These are phyloP conservation scores for Penicillium goetzii DNA, from an alignment of 495 filamentous ascomycete species.

Conservation along the genomic window DNA sequence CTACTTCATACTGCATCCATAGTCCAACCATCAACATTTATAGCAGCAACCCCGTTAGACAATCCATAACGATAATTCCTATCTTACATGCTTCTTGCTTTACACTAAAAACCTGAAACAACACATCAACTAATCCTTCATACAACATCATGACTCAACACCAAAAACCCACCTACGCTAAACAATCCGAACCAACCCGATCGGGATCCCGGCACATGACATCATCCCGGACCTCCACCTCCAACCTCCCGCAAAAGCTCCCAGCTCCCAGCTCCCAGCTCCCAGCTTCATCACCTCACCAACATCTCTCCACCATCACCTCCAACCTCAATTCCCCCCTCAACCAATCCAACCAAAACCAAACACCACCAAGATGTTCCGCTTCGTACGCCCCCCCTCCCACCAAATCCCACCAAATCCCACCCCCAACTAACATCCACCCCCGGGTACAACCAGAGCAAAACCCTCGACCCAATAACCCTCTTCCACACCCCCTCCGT, in stretches of 20 bases:
- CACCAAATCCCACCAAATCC: neutral
- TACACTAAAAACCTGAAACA: neutral
- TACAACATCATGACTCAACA: neutral
- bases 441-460: slow-evolving; percentile 53
- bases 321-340: neutral
- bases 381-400: slow-evolving; percentile 40
- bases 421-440: slow-evolving; percentile 15
- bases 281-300: neutral
- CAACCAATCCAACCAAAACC: slow-evolving; percentile 7
- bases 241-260: neutral
- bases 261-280: slow-evolving; percentile 3
- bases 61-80: neutral
- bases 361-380: slow-evolving; percentile 44
- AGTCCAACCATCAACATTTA: no score
- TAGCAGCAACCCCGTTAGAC: no score
- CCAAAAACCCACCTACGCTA: neutral
- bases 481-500: slow-evolving; percentile 85
- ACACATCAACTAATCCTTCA: neutral
- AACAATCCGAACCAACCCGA: slow-evolving; percentile 15
- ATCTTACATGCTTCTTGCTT: neutral
- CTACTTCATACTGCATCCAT: no score
- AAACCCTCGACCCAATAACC: slow-evolving; percentile 87
- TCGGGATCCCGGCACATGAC: slow-evolving; percentile 33
- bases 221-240: slow-evolving; percentile 27
- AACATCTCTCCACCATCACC: neutral